Conservation (phyloP, 2,329 filamentous ascomycete genomes). For the Neopestalotiopsis rosae region DNA sequence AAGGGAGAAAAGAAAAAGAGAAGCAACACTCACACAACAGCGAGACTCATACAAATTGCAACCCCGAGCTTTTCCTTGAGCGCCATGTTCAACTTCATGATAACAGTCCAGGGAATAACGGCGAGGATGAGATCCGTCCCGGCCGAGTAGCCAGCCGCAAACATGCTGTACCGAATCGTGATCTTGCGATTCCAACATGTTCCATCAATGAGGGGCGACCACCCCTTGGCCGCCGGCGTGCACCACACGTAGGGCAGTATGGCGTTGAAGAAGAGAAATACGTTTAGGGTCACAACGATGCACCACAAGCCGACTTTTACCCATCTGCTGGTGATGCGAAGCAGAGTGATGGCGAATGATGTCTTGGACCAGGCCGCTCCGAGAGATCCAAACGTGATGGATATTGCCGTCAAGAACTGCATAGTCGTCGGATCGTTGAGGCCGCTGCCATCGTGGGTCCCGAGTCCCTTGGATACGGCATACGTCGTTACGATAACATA, state of each 20-base stretch:
- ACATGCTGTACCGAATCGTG: slow-evolving; percentile 3
- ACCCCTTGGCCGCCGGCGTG: slow-evolving; percentile 3
- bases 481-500: slow-evolving; percentile 9
- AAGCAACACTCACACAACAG: slow-evolving; percentile 8
- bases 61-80: slow-evolving; percentile 15
- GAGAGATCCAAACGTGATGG: slow-evolving; percentile 16
- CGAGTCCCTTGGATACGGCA: slow-evolving; percentile 10
- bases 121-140: slow-evolving; percentile 10
- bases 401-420: slow-evolving; percentile 10
- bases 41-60: slow-evolving; percentile 12
- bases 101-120: slow-evolving; percentile 12
- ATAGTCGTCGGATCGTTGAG: slow-evolving; percentile 11
- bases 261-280: slow-evolving; percentile 20
- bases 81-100: slow-evolving; percentile 17
- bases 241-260: slow-evolving; percentile 19
- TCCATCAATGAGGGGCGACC: background rate
- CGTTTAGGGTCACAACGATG: slow-evolving; percentile 31
- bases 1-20: background rate
- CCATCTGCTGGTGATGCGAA: slow-evolving; percentile 34
- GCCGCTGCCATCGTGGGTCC: slow-evolving; percentile 13
- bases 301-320: slow-evolving; percentile 32
- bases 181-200: slow-evolving; percentile 12
- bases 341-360: slow-evolving; percentile 38
- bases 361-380: slow-evolving; percentile 40
- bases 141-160: slow-evolving; percentile 9